Conservation (phyloP, 202 grass and related monocot genomes). For the Eragrostis tef region DNA sequence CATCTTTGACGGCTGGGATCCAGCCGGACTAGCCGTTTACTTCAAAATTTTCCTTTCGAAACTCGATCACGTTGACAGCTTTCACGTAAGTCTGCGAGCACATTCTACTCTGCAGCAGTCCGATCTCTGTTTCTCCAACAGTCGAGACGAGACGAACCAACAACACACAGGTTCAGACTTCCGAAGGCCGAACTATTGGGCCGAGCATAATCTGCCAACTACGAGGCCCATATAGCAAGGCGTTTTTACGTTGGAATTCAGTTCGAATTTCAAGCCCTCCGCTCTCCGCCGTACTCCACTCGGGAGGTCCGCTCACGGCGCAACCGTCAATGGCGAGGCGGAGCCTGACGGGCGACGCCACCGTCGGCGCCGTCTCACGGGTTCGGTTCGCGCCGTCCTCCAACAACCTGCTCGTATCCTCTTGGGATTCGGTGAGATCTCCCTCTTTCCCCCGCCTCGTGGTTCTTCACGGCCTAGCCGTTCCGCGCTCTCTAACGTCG, state of each 20-base stretch:
- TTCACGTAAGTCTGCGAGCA: neutral
- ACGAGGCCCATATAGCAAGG: neutral
- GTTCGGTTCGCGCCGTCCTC: constrained; percentile 64
- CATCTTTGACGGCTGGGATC: neutral
- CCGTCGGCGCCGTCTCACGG: constrained; percentile 62
- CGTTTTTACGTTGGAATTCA: neutral
- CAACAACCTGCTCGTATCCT: constrained; percentile 66
- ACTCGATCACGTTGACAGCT: neutral
- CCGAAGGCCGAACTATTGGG: neutral
- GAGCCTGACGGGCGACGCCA: constrained; percentile 30
- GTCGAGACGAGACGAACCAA: no score
- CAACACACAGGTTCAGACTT: neutral
- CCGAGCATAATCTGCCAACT: neutral
- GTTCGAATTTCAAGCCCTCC: constrained; percentile 1
- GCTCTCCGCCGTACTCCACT: neutral
- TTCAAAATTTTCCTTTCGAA: neutral
- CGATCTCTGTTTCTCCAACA: no score
- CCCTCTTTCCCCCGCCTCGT: neutral
- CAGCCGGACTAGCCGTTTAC: neutral
- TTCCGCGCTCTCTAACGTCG: neutral
- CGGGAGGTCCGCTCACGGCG: neutral
- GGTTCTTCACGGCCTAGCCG: neutral
- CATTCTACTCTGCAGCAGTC: neutral
- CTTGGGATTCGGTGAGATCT: constrained; percentile 66
- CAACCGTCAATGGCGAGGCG: constrained; percentile 46